Evolutionary conservation across 176 grass and related monocot genomes (phyloP), one percentile per base, ranked within the genome.

Genomic region (Bothriochloa decipiens): DNA sequence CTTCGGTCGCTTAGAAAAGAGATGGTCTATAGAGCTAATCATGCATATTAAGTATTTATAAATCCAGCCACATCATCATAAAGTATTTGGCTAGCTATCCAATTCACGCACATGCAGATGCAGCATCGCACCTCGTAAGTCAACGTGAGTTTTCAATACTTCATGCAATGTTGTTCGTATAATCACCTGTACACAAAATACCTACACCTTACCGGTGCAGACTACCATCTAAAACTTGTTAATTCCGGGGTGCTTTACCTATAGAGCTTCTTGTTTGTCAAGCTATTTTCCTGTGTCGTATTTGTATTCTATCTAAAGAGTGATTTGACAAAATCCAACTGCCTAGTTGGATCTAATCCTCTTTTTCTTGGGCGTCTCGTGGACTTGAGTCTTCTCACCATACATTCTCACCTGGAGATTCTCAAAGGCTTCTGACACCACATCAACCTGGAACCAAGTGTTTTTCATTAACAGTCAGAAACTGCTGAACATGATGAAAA

Each of bases 281-380:
- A 80, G 5, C 20, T 84, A 33, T 60, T 66, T 45, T 85, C 68
- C 15, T 72, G 49, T 76, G 42, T 3, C 22, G 35, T 86, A 72
- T 25, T 25, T 25, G 57, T 61, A 61, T 60, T 29, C 83, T 77
- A 85, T 28, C 18, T 75, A 81, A 81, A 41, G 23, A 68, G 5
- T 75, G 60, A 52, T 68, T 64, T 81, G 37, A 39, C 70, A 45
- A 75, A 52, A 81, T 43, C 2, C 7, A 25, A 33, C 11, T 26
- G 35, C 13, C 40, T 82, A 90, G 74, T 50, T 72, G 7, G 25
- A 79, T 13, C 88, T 85, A 17, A 18, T 35, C 80, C 80, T 80
- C 83, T 92, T 98, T 80, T 95, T 95, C 81, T 91, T 92, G 27
- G 96, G 96, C 5, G 91, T 98, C 22, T 88, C 91, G 43, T 98